These are phyloP conservation scores for Pseudocercospora musae DNA, from an alignment of 2,329 filamentous ascomycete species.

Conservation along the genomic window DNA sequence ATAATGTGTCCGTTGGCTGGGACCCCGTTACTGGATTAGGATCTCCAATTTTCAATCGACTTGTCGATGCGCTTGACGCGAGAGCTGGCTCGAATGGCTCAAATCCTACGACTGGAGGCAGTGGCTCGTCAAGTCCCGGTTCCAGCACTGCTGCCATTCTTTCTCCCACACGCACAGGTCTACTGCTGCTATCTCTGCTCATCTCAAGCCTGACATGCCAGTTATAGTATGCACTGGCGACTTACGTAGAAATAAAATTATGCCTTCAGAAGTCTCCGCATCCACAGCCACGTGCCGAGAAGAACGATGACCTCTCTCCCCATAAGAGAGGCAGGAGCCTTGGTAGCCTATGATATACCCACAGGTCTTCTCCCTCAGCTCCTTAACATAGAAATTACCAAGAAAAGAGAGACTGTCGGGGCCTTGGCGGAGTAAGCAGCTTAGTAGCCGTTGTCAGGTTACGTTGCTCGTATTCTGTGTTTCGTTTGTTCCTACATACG, in stretches of 20 bases:
- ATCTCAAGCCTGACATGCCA: neutral
- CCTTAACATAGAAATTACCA: neutral
- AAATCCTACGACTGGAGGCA: neutral
- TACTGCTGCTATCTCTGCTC: neutral
- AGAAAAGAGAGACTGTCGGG: too few species aligned
- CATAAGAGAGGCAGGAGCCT: neutral
- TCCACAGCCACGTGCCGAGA: neutral
- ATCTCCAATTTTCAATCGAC: neutral
- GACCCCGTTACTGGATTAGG: conserved; percentile 24
- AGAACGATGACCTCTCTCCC: neutral
- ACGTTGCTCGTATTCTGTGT: too few species aligned
- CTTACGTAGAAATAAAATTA: neutral
- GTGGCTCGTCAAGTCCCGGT: neutral
- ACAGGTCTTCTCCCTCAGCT: neutral
- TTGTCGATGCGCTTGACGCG: neutral
- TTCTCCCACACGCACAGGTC: neutral
- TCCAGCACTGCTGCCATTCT: neutral
- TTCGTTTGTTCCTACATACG: too few species aligned
- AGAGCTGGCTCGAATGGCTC: neutral
- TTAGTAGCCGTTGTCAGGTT: too few species aligned
- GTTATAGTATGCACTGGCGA: neutral
- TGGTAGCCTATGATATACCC: neutral
- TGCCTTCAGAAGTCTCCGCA: neutral
- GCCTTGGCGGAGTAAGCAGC: too few species aligned
- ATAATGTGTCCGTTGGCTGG: conserved; percentile 26